Evolutionary conservation across 140 eudicot species (phyloP).

Genomic region (Ambrosia hybrid): DNA sequence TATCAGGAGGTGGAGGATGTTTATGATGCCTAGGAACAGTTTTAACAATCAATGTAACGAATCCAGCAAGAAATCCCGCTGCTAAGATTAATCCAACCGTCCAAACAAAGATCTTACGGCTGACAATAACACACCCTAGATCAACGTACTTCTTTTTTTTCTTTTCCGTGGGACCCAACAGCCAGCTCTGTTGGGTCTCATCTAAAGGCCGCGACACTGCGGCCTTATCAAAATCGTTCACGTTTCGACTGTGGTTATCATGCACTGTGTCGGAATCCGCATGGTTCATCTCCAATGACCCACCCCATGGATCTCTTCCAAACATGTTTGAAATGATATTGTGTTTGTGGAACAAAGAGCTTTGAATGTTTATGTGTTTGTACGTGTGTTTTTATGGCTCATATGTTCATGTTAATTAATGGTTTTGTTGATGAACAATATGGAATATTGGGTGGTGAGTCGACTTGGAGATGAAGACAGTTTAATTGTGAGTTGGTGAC

Average conservation of each 20-base stretch:
- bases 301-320: conserved; percentile 99
- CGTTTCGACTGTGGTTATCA: conserved; percentile 79
- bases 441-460: conserved; percentile 34
- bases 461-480: conserved; percentile 45
- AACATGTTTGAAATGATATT: conserved; percentile 45
- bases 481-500: conserved; percentile 8
- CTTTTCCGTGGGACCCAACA: conserved; percentile 84
- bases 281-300: conserved; percentile 76
- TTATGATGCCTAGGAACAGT: conserved; percentile 71
- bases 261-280: conserved; percentile 72
- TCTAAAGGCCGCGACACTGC: conserved; percentile 83
- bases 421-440: conserved; percentile 11
- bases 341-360: too few relatives aligned
- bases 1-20: conserved; percentile 68
- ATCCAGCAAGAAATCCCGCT: conserved; percentile 70
- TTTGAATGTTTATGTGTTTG: conserved; percentile 4
- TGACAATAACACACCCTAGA: conserved; percentile 83
- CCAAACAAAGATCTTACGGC: conserved; percentile 86
- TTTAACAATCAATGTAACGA: conserved; percentile 63
- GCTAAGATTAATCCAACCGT: conserved; percentile 67
- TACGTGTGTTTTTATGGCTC: conserved; percentile 6
- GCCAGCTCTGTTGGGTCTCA: conserved; percentile 96
- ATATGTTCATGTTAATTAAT: neutral
- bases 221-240: conserved; percentile 75
- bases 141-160: conserved; percentile 93